Evolutionary conservation across 1,284 basidiomycete genomes (phyloP).

Genomic region (Leccinum huronense): DNA sequence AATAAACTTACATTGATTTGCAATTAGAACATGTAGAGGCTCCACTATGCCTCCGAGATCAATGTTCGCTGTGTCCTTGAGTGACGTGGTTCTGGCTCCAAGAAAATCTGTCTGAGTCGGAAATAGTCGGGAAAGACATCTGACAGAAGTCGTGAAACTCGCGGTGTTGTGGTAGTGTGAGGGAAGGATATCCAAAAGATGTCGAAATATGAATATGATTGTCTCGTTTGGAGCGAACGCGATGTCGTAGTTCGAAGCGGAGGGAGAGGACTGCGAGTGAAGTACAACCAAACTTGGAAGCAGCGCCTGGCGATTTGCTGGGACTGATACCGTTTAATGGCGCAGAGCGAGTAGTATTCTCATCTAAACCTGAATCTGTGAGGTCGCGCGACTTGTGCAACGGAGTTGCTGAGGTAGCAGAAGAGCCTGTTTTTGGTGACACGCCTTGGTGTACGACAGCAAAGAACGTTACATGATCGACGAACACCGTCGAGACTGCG

Average conservation of each 20-base stretch:
- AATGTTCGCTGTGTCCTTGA: neutral
- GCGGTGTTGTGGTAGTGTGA: neutral
- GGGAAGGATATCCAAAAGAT: neutral
- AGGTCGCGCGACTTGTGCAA: slow-evolving; percentile 10
- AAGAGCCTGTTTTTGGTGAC: slow-evolving; percentile 7
- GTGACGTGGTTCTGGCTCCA: neutral
- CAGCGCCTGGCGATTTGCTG: slow-evolving; percentile 23
- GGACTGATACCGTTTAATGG: slow-evolving; percentile 13
- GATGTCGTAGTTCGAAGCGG: slow-evolving; percentile 27
- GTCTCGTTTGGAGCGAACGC: neutral
- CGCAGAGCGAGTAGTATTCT: neutral
- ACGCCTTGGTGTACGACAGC: slow-evolving; percentile 7
- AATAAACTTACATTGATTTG: neutral
- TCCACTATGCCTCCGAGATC: neutral
- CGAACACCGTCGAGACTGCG: slow-evolving; percentile 61
- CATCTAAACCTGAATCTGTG: slow-evolving; percentile 4
- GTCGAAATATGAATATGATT: neutral
- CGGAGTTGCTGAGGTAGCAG: slow-evolving; percentile 3
- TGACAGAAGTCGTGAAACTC: neutral
- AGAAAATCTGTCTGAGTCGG: neutral
- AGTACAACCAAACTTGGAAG: slow-evolving; percentile 43
- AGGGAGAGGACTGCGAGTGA: slow-evolving; percentile 39
- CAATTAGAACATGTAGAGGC: neutral
- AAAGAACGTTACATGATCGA: slow-evolving; percentile 54
- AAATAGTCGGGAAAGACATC: neutral